These are phyloP conservation scores for Apiospora aurea DNA, from an alignment of 2,329 filamentous ascomycete genomes.

Conservation along the genomic window DNA sequence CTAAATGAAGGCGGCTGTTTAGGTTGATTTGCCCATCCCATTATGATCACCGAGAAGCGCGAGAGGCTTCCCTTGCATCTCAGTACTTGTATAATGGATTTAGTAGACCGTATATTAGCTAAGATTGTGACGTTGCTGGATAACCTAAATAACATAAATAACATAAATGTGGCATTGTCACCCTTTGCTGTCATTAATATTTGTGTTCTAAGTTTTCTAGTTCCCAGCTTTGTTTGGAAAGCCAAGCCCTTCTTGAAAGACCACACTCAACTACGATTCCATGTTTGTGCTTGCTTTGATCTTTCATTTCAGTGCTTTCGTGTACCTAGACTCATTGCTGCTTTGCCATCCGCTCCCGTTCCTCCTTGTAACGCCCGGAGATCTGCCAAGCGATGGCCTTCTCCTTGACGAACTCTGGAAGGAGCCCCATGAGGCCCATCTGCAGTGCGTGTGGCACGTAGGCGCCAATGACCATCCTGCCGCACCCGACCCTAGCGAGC, in stretches of 20 bases:
- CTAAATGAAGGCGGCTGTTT: no score
- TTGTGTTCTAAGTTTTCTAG: no score
- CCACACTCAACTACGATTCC: no score
- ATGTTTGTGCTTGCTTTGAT: not conserved
- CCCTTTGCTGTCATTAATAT: no score
- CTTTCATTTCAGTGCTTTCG: not conserved
- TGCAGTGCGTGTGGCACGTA: slow-evolving; percentile 21
- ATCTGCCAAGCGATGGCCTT: not conserved
- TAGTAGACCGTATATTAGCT: no score
- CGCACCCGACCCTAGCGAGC: slow-evolving; percentile 29
- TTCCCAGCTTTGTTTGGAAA: not conserved
- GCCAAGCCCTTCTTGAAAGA: not conserved
- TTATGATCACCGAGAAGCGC: no score
- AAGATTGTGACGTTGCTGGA: no score
- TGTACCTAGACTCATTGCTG: not conserved
- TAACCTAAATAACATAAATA: no score
- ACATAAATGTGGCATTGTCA: no score
- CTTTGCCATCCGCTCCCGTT: not conserved
- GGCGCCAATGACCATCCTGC: slow-evolving; percentile 7
- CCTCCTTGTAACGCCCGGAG: not conserved
- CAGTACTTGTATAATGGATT: no score
- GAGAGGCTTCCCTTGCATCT: no score
- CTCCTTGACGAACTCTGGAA: slow-evolving; percentile 9
- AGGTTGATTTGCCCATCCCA: no score
- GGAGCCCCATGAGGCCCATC: not conserved